phyloP scores from a whole-genome alignment of 2,329 filamentous ascomycete species.

The Ophiostoma ulmi region DNA sequence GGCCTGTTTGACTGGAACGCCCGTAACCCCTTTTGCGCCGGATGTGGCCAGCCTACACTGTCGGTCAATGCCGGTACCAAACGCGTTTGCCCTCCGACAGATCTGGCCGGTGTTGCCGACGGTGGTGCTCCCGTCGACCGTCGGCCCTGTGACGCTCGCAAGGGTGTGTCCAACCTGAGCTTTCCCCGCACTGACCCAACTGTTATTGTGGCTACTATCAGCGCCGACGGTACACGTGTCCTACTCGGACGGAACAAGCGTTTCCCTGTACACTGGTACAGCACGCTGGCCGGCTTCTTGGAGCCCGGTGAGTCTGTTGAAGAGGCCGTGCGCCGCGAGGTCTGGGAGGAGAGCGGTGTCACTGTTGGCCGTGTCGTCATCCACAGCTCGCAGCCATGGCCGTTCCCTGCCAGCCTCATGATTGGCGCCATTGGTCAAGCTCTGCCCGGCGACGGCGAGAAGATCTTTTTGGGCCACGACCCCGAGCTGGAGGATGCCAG shows the following conservation, averaged over 20 bases:
- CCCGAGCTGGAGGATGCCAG: conserved; percentile 84
- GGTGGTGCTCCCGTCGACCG: conserved; percentile 48
- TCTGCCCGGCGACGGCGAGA: conserved; percentile 67
- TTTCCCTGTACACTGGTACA: conserved; percentile 82
- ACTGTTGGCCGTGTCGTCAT: conserved; percentile 70
- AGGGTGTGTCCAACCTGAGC: conserved; percentile 80
- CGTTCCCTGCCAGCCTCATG: conserved; percentile 80
- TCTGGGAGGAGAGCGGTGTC: conserved; percentile 82
- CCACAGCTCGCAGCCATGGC: conserved; percentile 83
- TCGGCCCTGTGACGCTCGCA: conserved; percentile 71
- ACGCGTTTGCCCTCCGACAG: conserved; percentile 68
- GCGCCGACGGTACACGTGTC: conserved; percentile 67
- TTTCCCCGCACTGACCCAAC: conserved; percentile 93
- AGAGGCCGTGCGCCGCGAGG: conserved; percentile 75
- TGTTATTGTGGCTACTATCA: conserved; percentile 91
- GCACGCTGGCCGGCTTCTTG: conserved; percentile 79
- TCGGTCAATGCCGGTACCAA: conserved; percentile 76
- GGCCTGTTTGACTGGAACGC: conserved; percentile 91
- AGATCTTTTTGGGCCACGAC: conserved; percentile 77
- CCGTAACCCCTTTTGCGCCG: conserved; percentile 85
- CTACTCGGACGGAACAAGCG: conserved; percentile 80
- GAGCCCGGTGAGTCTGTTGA: conserved; percentile 82
- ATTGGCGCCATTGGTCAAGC: conserved; percentile 85
- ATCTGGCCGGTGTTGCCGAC: conserved; percentile 48
- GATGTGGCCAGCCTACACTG: conserved; percentile 78